Conservation (phyloP, 805 yeast genomes). For the Yamadazyma paraphyllophila region DNA sequence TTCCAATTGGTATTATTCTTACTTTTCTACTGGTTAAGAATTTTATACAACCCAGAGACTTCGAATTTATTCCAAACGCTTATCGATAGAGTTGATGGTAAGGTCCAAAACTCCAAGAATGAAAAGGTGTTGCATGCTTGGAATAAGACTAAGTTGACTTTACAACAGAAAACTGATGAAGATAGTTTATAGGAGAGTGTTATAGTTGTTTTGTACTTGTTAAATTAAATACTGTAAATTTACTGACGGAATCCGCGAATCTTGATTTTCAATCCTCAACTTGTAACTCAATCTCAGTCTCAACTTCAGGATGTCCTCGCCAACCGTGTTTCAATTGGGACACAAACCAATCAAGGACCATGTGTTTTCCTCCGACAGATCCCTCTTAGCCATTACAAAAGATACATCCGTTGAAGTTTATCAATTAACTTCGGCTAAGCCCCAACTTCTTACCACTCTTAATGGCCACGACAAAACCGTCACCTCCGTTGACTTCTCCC, state of each 20-base stretch:
- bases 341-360: constrained; percentile 89
- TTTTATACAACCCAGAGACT: constrained; percentile 53
- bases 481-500: constrained; percentile 89
- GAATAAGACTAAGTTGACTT: constrained; percentile 30
- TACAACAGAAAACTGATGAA: constrained; percentile 25
- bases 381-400: constrained; percentile 75
- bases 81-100: constrained; percentile 43
- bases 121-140: constrained; percentile 39
- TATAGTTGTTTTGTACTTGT: background rate
- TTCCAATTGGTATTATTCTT: constrained; percentile 58
- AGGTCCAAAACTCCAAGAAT: constrained; percentile 43
- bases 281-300: too few species aligned
- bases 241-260: background rate
- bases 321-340: constrained; percentile 62
- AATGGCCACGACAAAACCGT: constrained; percentile 89
- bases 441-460: constrained; percentile 63
- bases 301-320: constrained; percentile 18
- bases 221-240: background rate
- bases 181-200: constrained; percentile 3
- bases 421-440: constrained; percentile 48
- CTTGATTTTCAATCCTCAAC: background rate
- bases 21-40: constrained; percentile 67
- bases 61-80: constrained; percentile 42
- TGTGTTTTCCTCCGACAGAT: constrained; percentile 69
- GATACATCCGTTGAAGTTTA: constrained; percentile 75